Conservation (phyloP, 768 basidiomycete genomes). For the Leccinum subtestaceum region DNA sequence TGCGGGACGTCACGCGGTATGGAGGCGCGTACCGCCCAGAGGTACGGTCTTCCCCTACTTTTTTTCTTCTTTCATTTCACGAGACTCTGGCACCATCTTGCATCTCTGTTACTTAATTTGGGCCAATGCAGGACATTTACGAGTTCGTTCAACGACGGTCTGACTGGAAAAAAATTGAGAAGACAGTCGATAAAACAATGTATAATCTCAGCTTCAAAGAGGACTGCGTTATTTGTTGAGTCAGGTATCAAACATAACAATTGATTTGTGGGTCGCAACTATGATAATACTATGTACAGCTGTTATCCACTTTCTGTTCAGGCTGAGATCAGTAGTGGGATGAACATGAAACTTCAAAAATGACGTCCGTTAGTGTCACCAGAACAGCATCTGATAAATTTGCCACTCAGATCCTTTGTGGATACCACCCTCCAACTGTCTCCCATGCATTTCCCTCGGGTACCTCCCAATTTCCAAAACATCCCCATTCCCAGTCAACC, state of each 20-base stretch:
- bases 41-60: constrained; percentile 42
- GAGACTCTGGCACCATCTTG: not conserved
- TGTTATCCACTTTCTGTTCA: not conserved
- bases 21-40: constrained; percentile 94
- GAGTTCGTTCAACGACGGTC: constrained; percentile 93
- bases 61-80: not conserved
- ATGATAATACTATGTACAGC: not conserved
- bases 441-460: constrained; percentile 67
- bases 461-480: constrained; percentile 72
- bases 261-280: not conserved
- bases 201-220: constrained; percentile 92
- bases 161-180: constrained; percentile 99
- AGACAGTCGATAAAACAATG: constrained; percentile 92
- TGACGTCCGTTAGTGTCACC: not conserved
- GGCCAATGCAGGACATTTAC: constrained; percentile 68
- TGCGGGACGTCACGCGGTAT: constrained; percentile 91
- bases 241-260: constrained; percentile 11
- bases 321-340: not conserved
- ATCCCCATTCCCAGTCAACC: constrained; percentile 76
- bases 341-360: not conserved
- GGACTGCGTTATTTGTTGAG: constrained; percentile 63
- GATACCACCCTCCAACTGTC: constrained; percentile 40
- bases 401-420: not conserved
- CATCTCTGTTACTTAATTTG: not conserved
- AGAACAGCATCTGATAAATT: not conserved